These are phyloP conservation scores for Cystobasidium sp. DNA, from an alignment of 1,284 basidiomycete genomes.

Conservation along the genomic window DNA sequence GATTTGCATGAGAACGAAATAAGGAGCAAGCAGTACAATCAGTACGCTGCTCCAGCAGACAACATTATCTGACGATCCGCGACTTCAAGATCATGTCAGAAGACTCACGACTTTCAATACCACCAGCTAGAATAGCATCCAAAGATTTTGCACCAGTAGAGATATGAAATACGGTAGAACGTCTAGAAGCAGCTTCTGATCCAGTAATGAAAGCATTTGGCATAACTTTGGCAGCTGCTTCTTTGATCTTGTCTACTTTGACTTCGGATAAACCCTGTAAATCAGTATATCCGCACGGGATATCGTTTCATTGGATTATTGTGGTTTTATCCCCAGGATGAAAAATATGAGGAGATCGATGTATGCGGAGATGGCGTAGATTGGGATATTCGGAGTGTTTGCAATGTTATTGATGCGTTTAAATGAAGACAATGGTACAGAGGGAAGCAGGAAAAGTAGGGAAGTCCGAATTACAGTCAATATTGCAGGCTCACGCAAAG, in stretches of 20 bases:
- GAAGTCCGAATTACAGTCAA: too few species aligned
- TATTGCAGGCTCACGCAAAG: too few species aligned
- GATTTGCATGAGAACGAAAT: background rate
- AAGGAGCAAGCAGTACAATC: background rate
- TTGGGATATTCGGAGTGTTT: background rate
- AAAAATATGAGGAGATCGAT: background rate
- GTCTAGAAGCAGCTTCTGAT: constrained; percentile 81
- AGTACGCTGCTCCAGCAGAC: background rate
- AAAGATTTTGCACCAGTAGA: constrained; percentile 90
- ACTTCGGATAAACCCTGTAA: constrained; percentile 62
- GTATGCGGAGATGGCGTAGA: background rate
- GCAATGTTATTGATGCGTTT: background rate
- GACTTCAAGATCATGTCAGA: background rate
- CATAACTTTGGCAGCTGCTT: constrained; percentile 43
- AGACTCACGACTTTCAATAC: constrained; percentile 37
- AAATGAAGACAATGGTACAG: too few species aligned
- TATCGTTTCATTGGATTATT: too few species aligned
- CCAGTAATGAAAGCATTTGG: constrained; percentile 83
- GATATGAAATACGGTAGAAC: constrained; percentile 75
- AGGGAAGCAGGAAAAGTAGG: too few species aligned
- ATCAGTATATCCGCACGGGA: background rate
- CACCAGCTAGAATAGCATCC: constrained; percentile 61
- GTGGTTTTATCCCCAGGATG: too few species aligned
- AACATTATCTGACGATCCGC: background rate
- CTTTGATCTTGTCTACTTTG: constrained; percentile 95